These are phyloP conservation scores for Suhomyces kilbournensis DNA, from an alignment of 805 yeast species.

Conservation along the genomic window DNA sequence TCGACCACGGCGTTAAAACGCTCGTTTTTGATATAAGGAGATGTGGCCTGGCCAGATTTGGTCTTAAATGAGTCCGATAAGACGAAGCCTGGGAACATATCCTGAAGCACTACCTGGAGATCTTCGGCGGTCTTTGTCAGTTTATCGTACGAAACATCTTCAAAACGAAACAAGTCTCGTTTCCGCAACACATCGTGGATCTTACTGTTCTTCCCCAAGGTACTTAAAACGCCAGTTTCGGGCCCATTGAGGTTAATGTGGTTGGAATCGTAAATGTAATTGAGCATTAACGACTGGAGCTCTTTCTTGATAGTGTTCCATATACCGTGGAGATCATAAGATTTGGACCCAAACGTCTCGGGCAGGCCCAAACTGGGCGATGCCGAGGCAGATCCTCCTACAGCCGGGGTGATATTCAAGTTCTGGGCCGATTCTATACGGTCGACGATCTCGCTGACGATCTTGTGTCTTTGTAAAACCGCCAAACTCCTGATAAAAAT, in stretches of 20 bases:
- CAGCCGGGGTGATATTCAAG: background rate
- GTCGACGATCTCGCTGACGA: conserved; percentile 55
- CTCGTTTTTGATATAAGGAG: conserved; percentile 60
- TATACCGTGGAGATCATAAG: conserved; percentile 18
- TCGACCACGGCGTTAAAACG: conserved; percentile 55
- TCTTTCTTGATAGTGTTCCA: conserved; percentile 36
- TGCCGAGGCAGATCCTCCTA: background rate
- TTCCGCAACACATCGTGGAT: conserved; percentile 22
- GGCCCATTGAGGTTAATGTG: background rate
- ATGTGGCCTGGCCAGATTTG: conserved; percentile 12
- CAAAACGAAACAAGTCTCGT: conserved; percentile 28
- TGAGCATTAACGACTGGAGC: conserved; percentile 27
- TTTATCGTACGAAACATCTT: conserved; percentile 25
- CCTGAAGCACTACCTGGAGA: conserved; percentile 42
- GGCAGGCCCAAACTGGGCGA: background rate
- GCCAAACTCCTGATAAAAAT: conserved; percentile 62
- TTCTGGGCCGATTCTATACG: conserved; percentile 23
- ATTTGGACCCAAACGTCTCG: background rate
- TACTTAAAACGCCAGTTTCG: conserved; percentile 6
- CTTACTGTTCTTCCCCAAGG: conserved; percentile 8
- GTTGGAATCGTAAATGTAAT: conserved; percentile 30
- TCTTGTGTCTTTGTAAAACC: conserved; percentile 67
- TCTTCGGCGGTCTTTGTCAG: conserved; percentile 27
- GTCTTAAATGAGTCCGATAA: conserved; percentile 20
- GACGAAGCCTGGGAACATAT: conserved; percentile 69